These are phyloP conservation scores for Trichoderma polysporum DNA, from an alignment of 2,329 filamentous ascomycete genomes.

Conservation along the genomic window DNA sequence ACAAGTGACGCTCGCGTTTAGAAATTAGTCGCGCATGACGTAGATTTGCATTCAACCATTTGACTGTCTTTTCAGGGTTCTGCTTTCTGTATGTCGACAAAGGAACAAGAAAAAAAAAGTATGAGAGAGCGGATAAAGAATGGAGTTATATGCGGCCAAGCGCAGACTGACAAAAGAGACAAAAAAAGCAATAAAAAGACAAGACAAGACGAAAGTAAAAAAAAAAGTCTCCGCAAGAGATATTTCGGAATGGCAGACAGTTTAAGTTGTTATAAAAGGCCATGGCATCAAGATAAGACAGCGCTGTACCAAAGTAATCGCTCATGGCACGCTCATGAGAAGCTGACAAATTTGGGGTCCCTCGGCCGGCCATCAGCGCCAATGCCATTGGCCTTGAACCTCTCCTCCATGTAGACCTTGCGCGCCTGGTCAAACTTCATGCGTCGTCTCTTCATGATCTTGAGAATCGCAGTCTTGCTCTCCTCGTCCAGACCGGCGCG, in stretches of 20 bases:
- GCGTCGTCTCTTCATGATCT: slow-evolving; percentile 83
- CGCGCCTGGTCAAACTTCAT: slow-evolving; percentile 90
- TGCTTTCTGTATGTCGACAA: neutral
- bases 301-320: neutral
- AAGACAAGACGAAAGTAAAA: neutral
- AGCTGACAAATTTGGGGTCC: slow-evolving; percentile 95
- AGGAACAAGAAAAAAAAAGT: neutral
- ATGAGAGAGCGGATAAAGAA: neutral
- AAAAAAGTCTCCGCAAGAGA: neutral
- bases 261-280: neutral
- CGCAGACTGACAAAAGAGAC: neutral
- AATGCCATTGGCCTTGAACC: slow-evolving; percentile 85
- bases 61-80: neutral
- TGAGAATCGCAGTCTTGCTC: slow-evolving; percentile 78
- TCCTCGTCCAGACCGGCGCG: slow-evolving; percentile 77
- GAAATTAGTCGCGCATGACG: neutral
- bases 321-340: slow-evolving; percentile 45
- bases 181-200: neutral
- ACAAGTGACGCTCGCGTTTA: neutral
- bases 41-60: neutral
- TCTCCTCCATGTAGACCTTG: slow-evolving; percentile 78
- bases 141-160: neutral
- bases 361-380: slow-evolving; percentile 81
- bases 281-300: neutral
- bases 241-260: neutral